Evolutionary conservation across 176 grass and related monocot genomes (phyloP).

Genomic region (Musa itinerans): DNA sequence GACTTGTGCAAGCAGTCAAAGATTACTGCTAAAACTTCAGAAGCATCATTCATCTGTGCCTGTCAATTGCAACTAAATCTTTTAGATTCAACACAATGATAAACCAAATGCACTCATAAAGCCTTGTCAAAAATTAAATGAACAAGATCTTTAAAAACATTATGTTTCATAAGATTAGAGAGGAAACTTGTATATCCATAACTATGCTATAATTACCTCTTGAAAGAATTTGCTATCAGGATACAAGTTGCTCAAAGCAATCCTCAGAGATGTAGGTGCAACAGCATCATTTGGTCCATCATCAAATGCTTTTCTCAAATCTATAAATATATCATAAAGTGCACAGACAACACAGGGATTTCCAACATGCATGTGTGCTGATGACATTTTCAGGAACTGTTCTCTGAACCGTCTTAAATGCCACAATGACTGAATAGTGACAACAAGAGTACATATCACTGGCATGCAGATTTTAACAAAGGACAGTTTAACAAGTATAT

Average conservation of each 20-base stretch:
- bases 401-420: conserved; percentile 73
- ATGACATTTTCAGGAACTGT: conserved; percentile 71
- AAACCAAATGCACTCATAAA: background rate
- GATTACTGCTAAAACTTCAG: conserved; percentile 86
- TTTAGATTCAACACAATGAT: conserved; percentile 1
- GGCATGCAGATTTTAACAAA: conserved; percentile 5
- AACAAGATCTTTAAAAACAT: too few species aligned
- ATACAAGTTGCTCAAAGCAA: conserved; percentile 93
- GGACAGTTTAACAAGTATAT: background rate
- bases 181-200: background rate
- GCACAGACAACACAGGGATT: conserved; percentile 98
- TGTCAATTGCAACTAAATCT: conserved; percentile 29
- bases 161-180: background rate
- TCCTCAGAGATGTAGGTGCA: conserved; percentile 80
- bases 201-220: conserved; percentile 48
- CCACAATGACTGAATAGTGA: conserved; percentile 71
- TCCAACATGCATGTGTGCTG: conserved; percentile 64
- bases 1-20: conserved; percentile 92
- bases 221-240: conserved; percentile 97
- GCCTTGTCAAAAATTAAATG: background rate
- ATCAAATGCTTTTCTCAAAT: conserved; percentile 67
- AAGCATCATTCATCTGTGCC: conserved; percentile 99
- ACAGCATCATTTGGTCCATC: conserved; percentile 60
- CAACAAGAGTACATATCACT: conserved; percentile 11
- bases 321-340: conserved; percentile 73